A percentile compares a stretch with the other conserved stretches of the same genome.
Evolutionary conservation across 1,284 basidiomycete species (phyloP).

Genomic region (Clitocybe nebularis): DNA sequence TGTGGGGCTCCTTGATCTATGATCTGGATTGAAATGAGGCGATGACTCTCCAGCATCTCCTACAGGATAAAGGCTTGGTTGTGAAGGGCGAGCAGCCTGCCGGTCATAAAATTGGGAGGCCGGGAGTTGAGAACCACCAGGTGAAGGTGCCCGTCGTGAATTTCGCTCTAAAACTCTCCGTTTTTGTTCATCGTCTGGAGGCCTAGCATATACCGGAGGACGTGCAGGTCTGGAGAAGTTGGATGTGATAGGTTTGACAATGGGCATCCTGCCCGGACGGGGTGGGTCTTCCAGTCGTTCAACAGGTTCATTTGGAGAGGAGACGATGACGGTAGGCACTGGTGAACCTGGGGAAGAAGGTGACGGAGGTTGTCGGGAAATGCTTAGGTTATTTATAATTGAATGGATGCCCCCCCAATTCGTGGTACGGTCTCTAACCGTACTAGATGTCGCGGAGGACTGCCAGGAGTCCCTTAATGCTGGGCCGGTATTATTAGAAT

Average conservation of each 20-base stretch:
- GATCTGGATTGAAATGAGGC: neutral
- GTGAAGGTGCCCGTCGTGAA: conserved; percentile 28
- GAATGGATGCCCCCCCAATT: conserved; percentile 1
- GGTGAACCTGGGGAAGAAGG: conserved; percentile 29
- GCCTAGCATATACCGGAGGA: conserved; percentile 32
- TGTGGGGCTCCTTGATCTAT: conserved; percentile 5
- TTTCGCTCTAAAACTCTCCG: conserved; percentile 60
- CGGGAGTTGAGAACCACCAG: conserved; percentile 8
- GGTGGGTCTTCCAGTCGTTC: conserved; percentile 10
- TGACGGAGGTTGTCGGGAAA: conserved; percentile 5
- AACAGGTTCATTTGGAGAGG: conserved; percentile 28
- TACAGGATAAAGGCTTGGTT: neutral
- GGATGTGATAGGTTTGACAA: conserved; percentile 33
- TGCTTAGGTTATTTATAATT: conserved; percentile 2
- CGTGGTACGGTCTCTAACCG: conserved; percentile 11
- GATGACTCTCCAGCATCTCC: neutral
- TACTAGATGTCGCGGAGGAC: conserved; percentile 21
- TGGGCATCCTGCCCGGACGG: conserved; percentile 27
- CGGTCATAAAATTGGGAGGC: no score
- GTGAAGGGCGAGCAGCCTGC: neutral
- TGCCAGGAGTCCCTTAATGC: conserved; percentile 32
- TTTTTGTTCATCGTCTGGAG: conserved; percentile 50
- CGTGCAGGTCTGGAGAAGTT: conserved; percentile 58
- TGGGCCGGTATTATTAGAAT: conserved; percentile 26
- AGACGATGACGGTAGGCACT: conserved; percentile 45